Evolutionary conservation across 208 protist species (phyloP).

Genomic region (Entamoeba moshkovskii): DNA sequence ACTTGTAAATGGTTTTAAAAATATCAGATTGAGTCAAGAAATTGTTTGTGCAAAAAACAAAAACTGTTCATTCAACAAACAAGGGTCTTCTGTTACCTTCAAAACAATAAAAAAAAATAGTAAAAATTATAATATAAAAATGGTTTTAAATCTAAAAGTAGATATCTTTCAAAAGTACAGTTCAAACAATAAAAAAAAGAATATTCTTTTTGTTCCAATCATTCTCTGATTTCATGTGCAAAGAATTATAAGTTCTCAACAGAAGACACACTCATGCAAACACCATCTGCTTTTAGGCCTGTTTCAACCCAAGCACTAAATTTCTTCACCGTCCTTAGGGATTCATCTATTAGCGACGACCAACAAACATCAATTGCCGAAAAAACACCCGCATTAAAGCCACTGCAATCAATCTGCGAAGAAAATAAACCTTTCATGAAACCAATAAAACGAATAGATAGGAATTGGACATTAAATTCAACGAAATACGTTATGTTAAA

Average conservation of each 20-base stretch:
- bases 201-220: too few species aligned
- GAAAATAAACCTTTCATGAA: neutral
- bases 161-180: too few species aligned
- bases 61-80: too few species aligned
- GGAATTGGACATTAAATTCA: neutral
- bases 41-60: too few species aligned
- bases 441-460: neutral
- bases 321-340: neutral
- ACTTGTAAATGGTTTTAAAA: too few species aligned
- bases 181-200: too few species aligned
- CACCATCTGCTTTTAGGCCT: neutral
- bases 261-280: neutral
- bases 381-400: neutral
- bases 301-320: neutral
- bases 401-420: neutral
- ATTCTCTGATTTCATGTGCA: too few species aligned
- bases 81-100: too few species aligned
- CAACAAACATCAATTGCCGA: neutral
- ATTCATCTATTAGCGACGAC: neutral
- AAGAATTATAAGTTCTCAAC: neutral
- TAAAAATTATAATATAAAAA: too few species aligned
- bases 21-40: too few species aligned
- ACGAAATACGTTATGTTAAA: neutral
- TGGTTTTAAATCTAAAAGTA: too few species aligned
- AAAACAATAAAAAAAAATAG: too few species aligned